Evolutionary conservation across 2,329 filamentous ascomycete species (phyloP).

Genomic region (Aspergillus piperis): DNA sequence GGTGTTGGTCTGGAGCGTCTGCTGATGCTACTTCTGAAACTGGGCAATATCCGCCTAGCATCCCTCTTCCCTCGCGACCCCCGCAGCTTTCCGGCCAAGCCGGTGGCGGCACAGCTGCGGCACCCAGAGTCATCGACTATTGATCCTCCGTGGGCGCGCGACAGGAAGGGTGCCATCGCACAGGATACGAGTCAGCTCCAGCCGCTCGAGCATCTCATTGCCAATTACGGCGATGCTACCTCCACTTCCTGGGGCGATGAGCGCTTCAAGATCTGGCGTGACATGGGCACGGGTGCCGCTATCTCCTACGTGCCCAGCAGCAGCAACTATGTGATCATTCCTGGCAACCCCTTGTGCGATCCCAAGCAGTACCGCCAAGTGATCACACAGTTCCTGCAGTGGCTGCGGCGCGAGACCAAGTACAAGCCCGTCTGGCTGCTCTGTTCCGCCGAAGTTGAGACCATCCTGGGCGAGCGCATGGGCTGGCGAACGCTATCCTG

Average conservation of each 20-base stretch:
- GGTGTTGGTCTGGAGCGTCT: slow-evolving; percentile 89
- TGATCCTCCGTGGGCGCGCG: slow-evolving; percentile 61
- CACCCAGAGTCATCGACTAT: slow-evolving; percentile 87
- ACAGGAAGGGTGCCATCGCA: slow-evolving; percentile 43
- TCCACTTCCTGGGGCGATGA: slow-evolving; percentile 94
- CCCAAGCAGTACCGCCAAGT: slow-evolving; percentile 72
- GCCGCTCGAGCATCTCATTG: slow-evolving; percentile 81
- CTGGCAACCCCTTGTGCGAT: slow-evolving; percentile 86
- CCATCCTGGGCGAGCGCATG: slow-evolving; percentile 75
- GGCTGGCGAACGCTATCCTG: slow-evolving; percentile 89
- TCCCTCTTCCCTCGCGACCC: slow-evolving; percentile 87
- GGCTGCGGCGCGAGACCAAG: slow-evolving; percentile 68
- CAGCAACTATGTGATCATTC: slow-evolving; percentile 74
- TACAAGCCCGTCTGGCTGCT: slow-evolving; percentile 88
- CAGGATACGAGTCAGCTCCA: slow-evolving; percentile 61
- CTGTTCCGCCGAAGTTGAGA: slow-evolving; percentile 75
- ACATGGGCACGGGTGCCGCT: slow-evolving; percentile 75
- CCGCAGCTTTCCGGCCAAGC: slow-evolving; percentile 74
- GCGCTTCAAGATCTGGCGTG: slow-evolving; percentile 84
- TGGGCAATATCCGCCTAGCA: slow-evolving; percentile 86
- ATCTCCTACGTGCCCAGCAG: slow-evolving; percentile 78
- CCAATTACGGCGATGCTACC: slow-evolving; percentile 91
- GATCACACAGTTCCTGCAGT: slow-evolving; percentile 72
- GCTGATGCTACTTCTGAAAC: slow-evolving; percentile 78
- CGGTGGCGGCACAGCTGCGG: slow-evolving; percentile 65